Percentiles rank a stretch among this genome's conserved stretches.
These are phyloP conservation scores for Mallotus repandus DNA, from an alignment of 441 rosid genomes.

Conservation along the genomic window DNA sequence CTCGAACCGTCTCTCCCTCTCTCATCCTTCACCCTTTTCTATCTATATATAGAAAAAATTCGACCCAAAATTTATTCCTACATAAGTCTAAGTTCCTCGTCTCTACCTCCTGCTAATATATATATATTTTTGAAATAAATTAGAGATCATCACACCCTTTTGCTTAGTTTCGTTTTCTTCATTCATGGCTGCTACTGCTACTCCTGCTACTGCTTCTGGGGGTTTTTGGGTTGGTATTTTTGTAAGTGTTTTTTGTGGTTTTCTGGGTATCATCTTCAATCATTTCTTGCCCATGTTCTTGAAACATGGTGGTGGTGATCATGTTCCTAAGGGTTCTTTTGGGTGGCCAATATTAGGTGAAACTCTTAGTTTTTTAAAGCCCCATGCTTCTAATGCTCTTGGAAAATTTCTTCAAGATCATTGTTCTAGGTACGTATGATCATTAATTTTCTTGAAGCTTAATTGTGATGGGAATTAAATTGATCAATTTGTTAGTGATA, in stretches of 20 bases:
- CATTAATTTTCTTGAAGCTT: too few species aligned
- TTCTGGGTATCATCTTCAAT: slow-evolving; percentile 30
- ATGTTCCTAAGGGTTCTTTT: slow-evolving; percentile 42
- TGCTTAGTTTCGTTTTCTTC: neutral
- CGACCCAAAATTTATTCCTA: slow-evolving; percentile 10
- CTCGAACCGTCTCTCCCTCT: neutral
- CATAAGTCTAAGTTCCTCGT: neutral
- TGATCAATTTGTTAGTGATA: neutral
- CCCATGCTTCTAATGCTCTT: slow-evolving; percentile 49
- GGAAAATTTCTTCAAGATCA: slow-evolving; percentile 47
- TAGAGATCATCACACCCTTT: neutral
- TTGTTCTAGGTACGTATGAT: slow-evolving; percentile 37
- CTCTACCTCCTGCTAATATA: neutral
- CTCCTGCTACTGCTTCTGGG: neutral
- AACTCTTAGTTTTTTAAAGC: slow-evolving; percentile 45
- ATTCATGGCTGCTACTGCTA: slow-evolving; percentile 23
- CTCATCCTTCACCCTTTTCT: neutral
- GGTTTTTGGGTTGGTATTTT: slow-evolving; percentile 28
- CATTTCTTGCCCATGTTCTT: slow-evolving; percentile 45
- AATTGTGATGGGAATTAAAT: too few species aligned
- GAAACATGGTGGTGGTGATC: slow-evolving; percentile 20
- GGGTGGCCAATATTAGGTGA: slow-evolving; percentile 65
- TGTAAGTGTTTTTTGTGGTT: slow-evolving; percentile 19
- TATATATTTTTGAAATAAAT: too few species aligned
- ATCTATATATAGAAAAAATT: slow-evolving; percentile 28